Evolutionary conservation across 176 grass and related monocot genomes (phyloP), one percentile per base, ranked within the genome.

Genomic region (sorghum (Sorghum bicolor)): DNA sequence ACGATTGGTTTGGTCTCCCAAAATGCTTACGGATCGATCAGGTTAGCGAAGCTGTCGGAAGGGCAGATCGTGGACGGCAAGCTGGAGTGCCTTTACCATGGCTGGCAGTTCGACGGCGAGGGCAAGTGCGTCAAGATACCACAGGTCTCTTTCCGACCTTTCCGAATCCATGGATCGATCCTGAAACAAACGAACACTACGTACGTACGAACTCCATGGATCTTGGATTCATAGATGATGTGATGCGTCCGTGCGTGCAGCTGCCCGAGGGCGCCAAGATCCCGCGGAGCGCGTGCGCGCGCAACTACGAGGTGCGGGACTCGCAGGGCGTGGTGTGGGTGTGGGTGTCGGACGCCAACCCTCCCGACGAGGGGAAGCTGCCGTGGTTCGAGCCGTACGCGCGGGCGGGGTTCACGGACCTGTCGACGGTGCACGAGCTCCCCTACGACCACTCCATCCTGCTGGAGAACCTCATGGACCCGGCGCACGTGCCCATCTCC

Each of bases 391-490:
- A 95, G 74, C 83, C 85, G 48, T 99, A 92, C 48, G 80, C 86
- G 45, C 85, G 84, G 13, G 64, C 80, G 8, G 93, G 91, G 72
- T 99, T 99, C 91, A 80, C 75, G 81, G 93, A 94, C 83, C 24
- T 77, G 8, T 99, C 96, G 8, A 87, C 93, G 25, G 87, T 90
- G 17, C 96, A 99, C 82, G 96, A 95, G 82, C 93, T 99, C 39
- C 93, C 93, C 70, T 99, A 96, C 85, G 96, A 96, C 86, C 96
- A 99, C 85, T 99, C 96, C 69, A 99, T 99, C 80, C 96, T 99
- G 33, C 87, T 95, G 1, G 96, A 98, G 77, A 98, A 99, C 83
- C 93, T 96, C 81, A 99, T 96, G 93, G 96, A 99, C 74, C 96
- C 93, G 0, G 96, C 96, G 8, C 93, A 99, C 87, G 87, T 99